Percentiles rank a stretch among this genome's conserved stretches.
These are phyloP conservation scores for Truncatella angustata DNA, from an alignment of 2,329 filamentous ascomycete genomes.

Conservation along the genomic window DNA sequence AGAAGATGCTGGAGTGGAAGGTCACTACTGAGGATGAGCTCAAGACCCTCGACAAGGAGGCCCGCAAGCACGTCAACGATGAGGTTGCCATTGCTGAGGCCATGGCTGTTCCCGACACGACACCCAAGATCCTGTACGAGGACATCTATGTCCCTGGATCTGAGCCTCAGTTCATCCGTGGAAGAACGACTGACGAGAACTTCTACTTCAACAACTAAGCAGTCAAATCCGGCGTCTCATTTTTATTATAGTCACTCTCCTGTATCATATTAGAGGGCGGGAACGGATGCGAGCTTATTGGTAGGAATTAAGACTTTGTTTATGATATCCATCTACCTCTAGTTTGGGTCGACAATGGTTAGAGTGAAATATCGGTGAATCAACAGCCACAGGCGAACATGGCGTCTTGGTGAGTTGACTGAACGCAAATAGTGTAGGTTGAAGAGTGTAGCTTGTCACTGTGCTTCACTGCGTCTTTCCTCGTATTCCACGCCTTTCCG, in stretches of 20 bases:
- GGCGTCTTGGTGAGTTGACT: too few species aligned
- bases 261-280: slow-evolving; percentile 14
- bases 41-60: slow-evolving; percentile 94
- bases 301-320: slow-evolving; percentile 9
- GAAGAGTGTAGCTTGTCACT: too few species aligned
- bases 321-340: slow-evolving; percentile 1
- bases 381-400: too few species aligned
- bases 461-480: too few species aligned
- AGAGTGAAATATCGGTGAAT: too few species aligned
- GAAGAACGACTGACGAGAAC: slow-evolving; percentile 87
- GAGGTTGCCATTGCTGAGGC: slow-evolving; percentile 90
- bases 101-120: slow-evolving; percentile 79
- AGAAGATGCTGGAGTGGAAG: slow-evolving; percentile 95
- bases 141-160: slow-evolving; percentile 90
- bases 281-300: slow-evolving; percentile 8
- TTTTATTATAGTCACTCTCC: slow-evolving; percentile 10
- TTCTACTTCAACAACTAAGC: slow-evolving; percentile 72
- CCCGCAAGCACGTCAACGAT: slow-evolving; percentile 77
- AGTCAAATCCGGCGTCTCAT: slow-evolving; percentile 19
- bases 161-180: slow-evolving; percentile 85
- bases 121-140: slow-evolving; percentile 83
- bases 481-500: too few species aligned
- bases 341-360: too few species aligned
- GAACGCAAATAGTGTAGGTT: too few species aligned
- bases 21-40: slow-evolving; percentile 92